Percentiles rank a stretch among this genome's conserved stretches.
phyloP scores from a whole-genome alignment of 257 asterid genomes.

The Fraxinus americana region DNA sequence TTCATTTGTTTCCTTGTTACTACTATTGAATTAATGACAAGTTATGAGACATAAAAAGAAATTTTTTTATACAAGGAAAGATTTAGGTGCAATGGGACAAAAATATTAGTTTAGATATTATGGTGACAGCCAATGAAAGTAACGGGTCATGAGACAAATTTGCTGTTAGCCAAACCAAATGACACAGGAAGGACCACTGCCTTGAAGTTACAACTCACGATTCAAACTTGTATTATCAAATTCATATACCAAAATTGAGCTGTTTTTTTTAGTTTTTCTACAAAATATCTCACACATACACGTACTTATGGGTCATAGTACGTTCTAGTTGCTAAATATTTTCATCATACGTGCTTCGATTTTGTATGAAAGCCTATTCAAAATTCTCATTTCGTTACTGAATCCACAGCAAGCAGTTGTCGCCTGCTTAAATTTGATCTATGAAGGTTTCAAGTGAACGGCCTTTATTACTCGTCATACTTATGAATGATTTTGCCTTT shows the following conservation, averaged over 20 bases:
- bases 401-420: too few relatives aligned
- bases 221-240: conserved; percentile 6
- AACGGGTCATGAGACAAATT: conserved; percentile 35
- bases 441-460: too few relatives aligned
- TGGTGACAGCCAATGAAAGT: conserved; percentile 39
- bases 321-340: too few relatives aligned
- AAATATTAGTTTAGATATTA: conserved; percentile 28
- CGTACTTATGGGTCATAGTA: too few relatives aligned
- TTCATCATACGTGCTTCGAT: too few relatives aligned
- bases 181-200: conserved; percentile 39
- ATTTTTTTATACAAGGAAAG: not conserved
- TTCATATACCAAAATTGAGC: not conserved
- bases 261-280: not conserved
- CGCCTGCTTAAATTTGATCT: too few relatives aligned
- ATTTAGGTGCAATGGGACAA: conserved; percentile 13
- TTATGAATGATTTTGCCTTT: too few relatives aligned
- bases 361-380: too few relatives aligned
- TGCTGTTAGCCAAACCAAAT: conserved; percentile 24
- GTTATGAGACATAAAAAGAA: not conserved
- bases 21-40: too few relatives aligned
- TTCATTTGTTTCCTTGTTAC: too few relatives aligned
- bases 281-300: not conserved
- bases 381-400: too few relatives aligned
- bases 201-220: conserved; percentile 28
- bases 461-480: too few relatives aligned